A percentile compares a stretch with the other conserved stretches of the same genome.
Conservation (phyloP, 352 stramenopile species). For the Globisporangium rhizosaccharum region DNA sequence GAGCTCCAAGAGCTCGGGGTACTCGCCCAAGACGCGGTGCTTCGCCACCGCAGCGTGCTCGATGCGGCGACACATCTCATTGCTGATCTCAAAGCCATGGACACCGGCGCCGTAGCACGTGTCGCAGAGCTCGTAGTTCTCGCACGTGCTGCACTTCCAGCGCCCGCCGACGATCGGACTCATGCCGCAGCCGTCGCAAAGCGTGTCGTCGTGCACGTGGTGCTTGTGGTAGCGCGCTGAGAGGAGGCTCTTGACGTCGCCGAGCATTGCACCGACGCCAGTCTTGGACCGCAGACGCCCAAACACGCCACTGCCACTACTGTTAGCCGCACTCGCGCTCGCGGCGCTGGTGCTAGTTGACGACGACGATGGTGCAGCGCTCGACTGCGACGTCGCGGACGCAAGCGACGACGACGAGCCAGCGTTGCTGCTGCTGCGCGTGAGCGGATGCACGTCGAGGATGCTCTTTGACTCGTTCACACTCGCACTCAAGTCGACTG, state of each 20-base stretch:
- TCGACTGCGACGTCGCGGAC: background rate
- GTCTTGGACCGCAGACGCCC: constrained; percentile 41
- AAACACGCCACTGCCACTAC: constrained; percentile 35
- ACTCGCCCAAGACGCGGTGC: constrained; percentile 44
- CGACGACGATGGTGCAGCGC: constrained; percentile 18
- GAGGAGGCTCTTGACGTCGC: constrained; percentile 51
- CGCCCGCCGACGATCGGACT: constrained; percentile 69
- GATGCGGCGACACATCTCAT: constrained; percentile 61
- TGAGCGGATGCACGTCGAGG: constrained; percentile 19
- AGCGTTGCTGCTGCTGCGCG: background rate
- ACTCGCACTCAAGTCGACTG: constrained; percentile 52
- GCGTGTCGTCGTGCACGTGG: constrained; percentile 68
- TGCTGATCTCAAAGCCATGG: constrained; percentile 68
- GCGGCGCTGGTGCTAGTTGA: constrained; percentile 8
- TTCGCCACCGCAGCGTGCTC: constrained; percentile 49
- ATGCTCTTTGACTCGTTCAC: constrained; percentile 59
- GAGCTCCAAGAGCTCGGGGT: constrained; percentile 66
- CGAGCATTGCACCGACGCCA: constrained; percentile 40
- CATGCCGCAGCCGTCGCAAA: constrained; percentile 76
- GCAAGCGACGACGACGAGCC: background rate
- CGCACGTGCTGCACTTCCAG: constrained; percentile 74
- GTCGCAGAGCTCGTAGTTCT: constrained; percentile 64
- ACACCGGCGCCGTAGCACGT: constrained; percentile 58
- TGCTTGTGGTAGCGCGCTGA: constrained; percentile 52
- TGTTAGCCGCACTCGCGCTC: background rate